A percentile compares a stretch with the other conserved stretches of the same genome.
phyloP scores from a whole-genome alignment of 2,329 filamentous ascomycete species.

The Boeremia lycopersici region DNA sequence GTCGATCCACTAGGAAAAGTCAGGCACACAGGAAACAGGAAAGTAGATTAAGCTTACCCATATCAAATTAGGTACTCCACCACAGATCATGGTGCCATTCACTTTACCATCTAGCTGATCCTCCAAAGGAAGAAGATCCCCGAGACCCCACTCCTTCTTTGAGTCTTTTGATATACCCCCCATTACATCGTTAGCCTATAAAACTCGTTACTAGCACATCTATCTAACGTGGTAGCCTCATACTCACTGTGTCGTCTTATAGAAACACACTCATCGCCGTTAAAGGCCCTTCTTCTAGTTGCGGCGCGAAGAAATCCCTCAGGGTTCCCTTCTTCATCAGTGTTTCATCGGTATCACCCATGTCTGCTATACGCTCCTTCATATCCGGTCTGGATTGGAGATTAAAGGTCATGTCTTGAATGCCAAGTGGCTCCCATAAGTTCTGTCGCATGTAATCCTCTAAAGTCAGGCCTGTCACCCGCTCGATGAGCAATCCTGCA shows the following conservation, averaged over 20 bases:
- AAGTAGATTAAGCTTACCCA: conserved; percentile 30
- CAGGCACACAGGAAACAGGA: not conserved
- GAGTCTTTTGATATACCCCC: conserved; percentile 26
- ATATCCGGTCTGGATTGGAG: conserved; percentile 39
- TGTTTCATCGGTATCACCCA: conserved; percentile 34
- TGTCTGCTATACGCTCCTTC: conserved; percentile 34
- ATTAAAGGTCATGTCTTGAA: conserved; percentile 62
- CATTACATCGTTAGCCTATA: conserved; percentile 29
- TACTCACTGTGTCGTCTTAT: conserved; percentile 24
- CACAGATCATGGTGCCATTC: conserved; percentile 41
- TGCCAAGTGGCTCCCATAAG: conserved; percentile 53
- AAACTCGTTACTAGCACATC: not conserved
- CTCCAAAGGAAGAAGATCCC: conserved; percentile 33
- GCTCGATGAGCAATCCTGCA: conserved; percentile 55
- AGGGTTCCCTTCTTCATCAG: conserved; percentile 34
- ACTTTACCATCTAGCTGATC: conserved; percentile 33
- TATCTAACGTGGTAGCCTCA: not conserved
- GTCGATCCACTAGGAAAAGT: conserved; percentile 37
- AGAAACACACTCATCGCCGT: conserved; percentile 45
- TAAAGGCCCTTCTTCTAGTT: conserved; percentile 27
- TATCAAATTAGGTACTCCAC: conserved; percentile 40
- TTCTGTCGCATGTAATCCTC: conserved; percentile 65
- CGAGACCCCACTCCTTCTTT: conserved; percentile 39
- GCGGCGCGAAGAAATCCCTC: conserved; percentile 41
- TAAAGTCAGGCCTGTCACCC: conserved; percentile 55